Evolutionary conservation across 495 filamentous ascomycete species (phyloP).

Genomic region (Penicillium coffeae): DNA sequence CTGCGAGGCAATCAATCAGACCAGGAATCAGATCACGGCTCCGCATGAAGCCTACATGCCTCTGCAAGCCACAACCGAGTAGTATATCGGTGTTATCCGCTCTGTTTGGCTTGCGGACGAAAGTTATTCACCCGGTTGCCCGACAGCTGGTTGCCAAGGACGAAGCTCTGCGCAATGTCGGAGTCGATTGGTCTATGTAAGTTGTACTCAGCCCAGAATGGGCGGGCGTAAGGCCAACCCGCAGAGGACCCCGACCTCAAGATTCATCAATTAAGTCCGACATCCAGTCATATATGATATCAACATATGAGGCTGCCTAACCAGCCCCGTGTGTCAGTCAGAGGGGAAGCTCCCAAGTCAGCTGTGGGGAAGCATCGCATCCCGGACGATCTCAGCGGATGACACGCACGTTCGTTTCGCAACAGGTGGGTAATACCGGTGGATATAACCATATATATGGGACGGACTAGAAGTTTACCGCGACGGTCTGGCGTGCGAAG

Average conservation of each 20-base stretch:
- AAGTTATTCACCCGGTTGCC: slow-evolving; percentile 3
- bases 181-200: too few species aligned
- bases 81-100: not conserved
- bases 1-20: not conserved
- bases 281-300: too few species aligned
- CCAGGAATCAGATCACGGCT: not conserved
- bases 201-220: too few species aligned
- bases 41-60: not conserved
- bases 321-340: too few species aligned
- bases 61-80: not conserved
- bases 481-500: not conserved
- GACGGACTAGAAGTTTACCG: not conserved
- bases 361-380: slow-evolving; percentile 33
- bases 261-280: too few species aligned
- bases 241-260: slow-evolving; percentile 26
- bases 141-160: not conserved
- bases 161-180: not conserved
- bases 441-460: slow-evolving; percentile 7
- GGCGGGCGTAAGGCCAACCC: slow-evolving; percentile 39
- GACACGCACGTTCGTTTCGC: slow-evolving; percentile 27
- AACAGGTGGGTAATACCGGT: slow-evolving; percentile 20
- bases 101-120: not conserved
- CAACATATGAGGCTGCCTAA: too few species aligned
- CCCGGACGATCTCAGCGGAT: slow-evolving; percentile 39
- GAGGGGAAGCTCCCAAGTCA: too few species aligned